Conservation (phyloP, 192 early-diverging fungal species). For the Coemansia sp. region DNA sequence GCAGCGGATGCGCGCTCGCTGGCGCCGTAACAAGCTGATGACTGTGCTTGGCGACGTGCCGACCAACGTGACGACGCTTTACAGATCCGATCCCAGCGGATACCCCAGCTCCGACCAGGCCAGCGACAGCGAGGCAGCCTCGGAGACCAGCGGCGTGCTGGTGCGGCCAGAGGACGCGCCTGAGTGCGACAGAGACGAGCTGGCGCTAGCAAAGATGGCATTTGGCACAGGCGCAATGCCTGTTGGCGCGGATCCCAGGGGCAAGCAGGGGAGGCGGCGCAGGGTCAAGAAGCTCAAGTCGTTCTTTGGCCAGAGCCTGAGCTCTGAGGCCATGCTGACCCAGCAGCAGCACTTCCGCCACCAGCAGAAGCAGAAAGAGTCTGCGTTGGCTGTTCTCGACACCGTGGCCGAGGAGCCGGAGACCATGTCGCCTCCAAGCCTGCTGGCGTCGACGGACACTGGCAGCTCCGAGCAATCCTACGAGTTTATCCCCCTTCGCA, state of each 20-base stretch:
- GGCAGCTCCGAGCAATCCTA: slow-evolving; percentile 19
- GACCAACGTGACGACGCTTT: slow-evolving; percentile 10
- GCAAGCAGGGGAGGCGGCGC: slow-evolving; percentile 12
- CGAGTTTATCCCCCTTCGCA: slow-evolving; percentile 22
- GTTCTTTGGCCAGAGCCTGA: slow-evolving; percentile 45
- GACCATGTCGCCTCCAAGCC: slow-evolving; percentile 1
- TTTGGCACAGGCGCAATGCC: not conserved
- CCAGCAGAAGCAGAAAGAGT: not conserved
- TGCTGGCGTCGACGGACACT: no score
- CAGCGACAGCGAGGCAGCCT: not conserved
- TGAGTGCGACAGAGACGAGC: not conserved
- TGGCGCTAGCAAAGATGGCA: not conserved
- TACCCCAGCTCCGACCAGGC: not conserved
- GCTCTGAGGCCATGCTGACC: slow-evolving; percentile 21
- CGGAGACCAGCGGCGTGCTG: not conserved
- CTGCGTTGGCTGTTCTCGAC: slow-evolving; percentile 3
- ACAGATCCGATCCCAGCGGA: slow-evolving; percentile 2
- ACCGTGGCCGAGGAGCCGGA: slow-evolving; percentile 6
- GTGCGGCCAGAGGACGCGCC: not conserved
- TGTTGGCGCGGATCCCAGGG: not conserved
- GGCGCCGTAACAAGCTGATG: slow-evolving; percentile 39
- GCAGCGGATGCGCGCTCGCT: slow-evolving; percentile 31
- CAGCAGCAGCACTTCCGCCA: slow-evolving; percentile 15
- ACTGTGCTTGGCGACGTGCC: slow-evolving; percentile 44
- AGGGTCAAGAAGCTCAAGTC: slow-evolving; percentile 22